Conservation (phyloP, 78 protist genomes). For the slime mould (Dictyostelium discoideum) region dicty_2.7 NC_007091.3:1564501-1565000, state of each 20-base stretch:
- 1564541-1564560: neutral
- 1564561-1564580: neutral
- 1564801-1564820: slow-evolving; percentile 61
- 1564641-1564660: slow-evolving; percentile 1
- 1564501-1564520: neutral
- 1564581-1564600: neutral
- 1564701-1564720: neutral
- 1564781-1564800: neutral
- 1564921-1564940: neutral
- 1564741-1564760: neutral
- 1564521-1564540: neutral
- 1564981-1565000: slow-evolving; percentile 27
- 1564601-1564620: neutral
- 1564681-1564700: neutral
- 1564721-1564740: neutral
- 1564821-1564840: slow-evolving; percentile 28
- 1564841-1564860: slow-evolving; percentile 62
- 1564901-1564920: slow-evolving; percentile 10
- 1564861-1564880: slow-evolving; percentile 30
- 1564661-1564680: neutral
- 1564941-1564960: slow-evolving; percentile 27
- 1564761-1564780: neutral
- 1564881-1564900: slow-evolving; percentile 22
- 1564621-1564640: neutral
- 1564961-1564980: slow-evolving; percentile 28